Evolutionary conservation across 2,329 filamentous ascomycete genomes (phyloP).

Genomic region (Cladosporium sp.): DNA sequence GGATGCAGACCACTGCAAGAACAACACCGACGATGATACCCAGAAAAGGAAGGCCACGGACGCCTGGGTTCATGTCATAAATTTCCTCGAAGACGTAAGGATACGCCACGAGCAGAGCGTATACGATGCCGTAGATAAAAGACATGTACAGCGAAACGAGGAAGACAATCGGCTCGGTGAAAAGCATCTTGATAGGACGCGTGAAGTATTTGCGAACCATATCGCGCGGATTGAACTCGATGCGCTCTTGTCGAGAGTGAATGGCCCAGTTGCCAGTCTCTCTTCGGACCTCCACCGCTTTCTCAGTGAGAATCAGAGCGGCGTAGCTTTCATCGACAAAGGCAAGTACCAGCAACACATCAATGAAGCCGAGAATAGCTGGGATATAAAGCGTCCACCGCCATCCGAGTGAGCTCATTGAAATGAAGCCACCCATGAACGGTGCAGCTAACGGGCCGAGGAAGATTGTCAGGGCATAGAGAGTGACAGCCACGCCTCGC

Average conservation of each 20-base stretch:
- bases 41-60: constrained; percentile 66
- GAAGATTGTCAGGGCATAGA: constrained; percentile 28
- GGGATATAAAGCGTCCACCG: constrained; percentile 42
- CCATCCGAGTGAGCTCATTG: constrained; percentile 31
- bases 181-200: constrained; percentile 65
- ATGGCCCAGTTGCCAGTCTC: constrained; percentile 21
- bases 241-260: constrained; percentile 20
- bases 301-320: constrained; percentile 55
- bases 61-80: constrained; percentile 60
- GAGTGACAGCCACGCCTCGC: constrained; percentile 27
- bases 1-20: constrained; percentile 46
- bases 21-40: constrained; percentile 67
- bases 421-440: constrained; percentile 30
- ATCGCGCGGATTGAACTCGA: constrained; percentile 31
- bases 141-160: constrained; percentile 67
- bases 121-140: constrained; percentile 53
- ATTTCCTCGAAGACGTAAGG: constrained; percentile 62
- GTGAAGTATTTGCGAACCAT: constrained; percentile 52
- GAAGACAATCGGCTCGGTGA: constrained; percentile 68
- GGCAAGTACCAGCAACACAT: constrained; percentile 51
- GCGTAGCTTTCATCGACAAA: constrained; percentile 53
- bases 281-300: constrained; percentile 37
- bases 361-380: constrained; percentile 50
- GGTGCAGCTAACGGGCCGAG: constrained; percentile 30
- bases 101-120: constrained; percentile 50